Percentiles rank a stretch among this genome's conserved stretches.
Evolutionary conservation across 2,329 filamentous ascomycete genomes (phyloP).

Genomic region (Fusarium xyrophilum): DNA sequence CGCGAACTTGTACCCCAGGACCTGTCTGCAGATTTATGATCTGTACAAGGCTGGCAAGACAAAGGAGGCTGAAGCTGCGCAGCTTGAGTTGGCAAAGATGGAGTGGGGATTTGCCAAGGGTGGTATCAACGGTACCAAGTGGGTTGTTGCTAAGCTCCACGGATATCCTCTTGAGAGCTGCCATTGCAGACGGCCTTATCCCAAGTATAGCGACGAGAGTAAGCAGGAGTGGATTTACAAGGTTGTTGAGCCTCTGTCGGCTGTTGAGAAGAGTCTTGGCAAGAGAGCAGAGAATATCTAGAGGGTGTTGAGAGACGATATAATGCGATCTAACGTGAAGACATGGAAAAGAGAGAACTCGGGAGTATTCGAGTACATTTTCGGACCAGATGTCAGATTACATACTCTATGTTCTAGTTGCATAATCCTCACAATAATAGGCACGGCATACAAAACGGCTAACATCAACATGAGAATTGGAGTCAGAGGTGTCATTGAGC

Average conservation of each 20-base stretch:
- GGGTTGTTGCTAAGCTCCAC: constrained; percentile 60
- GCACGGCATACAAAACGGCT: background rate
- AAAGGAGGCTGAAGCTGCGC: constrained; percentile 56
- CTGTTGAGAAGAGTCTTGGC: constrained; percentile 34
- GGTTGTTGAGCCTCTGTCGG: constrained; percentile 37
- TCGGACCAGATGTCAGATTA: fast-evolving
- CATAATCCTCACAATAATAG: background rate
- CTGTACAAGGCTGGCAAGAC: constrained; percentile 56
- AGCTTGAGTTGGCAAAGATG: constrained; percentile 58
- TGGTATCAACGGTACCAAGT: constrained; percentile 68
- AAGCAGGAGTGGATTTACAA: constrained; percentile 47
- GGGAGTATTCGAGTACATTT: background rate
- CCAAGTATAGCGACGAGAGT: constrained; percentile 50
- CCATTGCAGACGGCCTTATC: constrained; percentile 63
- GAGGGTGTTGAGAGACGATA: background rate
- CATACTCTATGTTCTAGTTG: too few relatives aligned
- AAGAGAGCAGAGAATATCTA: constrained; percentile 27
- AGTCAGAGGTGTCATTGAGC: too few relatives aligned
- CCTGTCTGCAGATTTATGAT: constrained; percentile 59
- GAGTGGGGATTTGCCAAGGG: constrained; percentile 65
- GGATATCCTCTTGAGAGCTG: constrained; percentile 60
- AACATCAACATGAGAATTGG: too few relatives aligned
- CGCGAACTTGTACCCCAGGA: constrained; percentile 67
- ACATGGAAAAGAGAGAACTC: background rate
- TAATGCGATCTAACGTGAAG: background rate